Percentiles rank a stretch among this genome's conserved stretches.
Conservation (phyloP, 768 basidiomycete species). For the Mycena indigotica region DNA sequence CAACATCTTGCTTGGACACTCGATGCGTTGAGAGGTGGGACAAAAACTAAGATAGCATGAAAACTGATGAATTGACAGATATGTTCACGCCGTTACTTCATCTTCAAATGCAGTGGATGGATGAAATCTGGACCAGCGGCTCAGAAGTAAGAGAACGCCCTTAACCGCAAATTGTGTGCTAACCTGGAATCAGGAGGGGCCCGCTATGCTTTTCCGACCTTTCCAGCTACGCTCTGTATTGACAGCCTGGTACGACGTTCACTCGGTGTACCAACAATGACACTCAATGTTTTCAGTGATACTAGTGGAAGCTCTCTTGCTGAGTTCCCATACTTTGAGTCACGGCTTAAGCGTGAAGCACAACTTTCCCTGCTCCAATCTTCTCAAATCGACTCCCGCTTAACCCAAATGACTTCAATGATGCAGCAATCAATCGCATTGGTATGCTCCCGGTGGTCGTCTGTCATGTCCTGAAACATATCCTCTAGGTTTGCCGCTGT, state of each 20-base stretch:
- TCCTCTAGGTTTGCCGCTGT: conserved; percentile 43
- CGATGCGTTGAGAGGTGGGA: conserved; percentile 42
- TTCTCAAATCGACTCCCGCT: conserved; percentile 37
- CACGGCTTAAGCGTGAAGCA: conserved; percentile 40
- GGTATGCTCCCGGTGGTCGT: no score
- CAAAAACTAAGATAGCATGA: conserved; percentile 14
- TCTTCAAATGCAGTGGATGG: conserved; percentile 52
- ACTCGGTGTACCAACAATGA: conserved; percentile 2
- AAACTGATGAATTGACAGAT: conserved; percentile 28
- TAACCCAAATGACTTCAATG: conserved; percentile 44
- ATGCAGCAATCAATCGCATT: conserved; percentile 43
- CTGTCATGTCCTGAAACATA: no score
- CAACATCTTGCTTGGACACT: conserved; percentile 60
- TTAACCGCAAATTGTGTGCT: conserved; percentile 1
- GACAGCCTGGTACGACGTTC: conserved; percentile 41
- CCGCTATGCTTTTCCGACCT: conserved; percentile 49
- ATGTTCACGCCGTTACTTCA: conserved; percentile 33
- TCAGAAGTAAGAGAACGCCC: conserved; percentile 26
- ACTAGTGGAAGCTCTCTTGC: conserved; percentile 41
- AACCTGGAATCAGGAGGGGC: conserved; percentile 28
- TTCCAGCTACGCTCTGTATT: conserved; percentile 40
- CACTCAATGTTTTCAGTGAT: conserved; percentile 37
- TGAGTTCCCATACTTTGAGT: conserved; percentile 41
- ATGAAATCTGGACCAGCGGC: conserved; percentile 46
- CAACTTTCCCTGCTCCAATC: conserved; percentile 43